These are phyloP conservation scores for Desmodesmus armatus DNA, from an alignment of 139 green algal species.

Conservation along the genomic window DNA sequence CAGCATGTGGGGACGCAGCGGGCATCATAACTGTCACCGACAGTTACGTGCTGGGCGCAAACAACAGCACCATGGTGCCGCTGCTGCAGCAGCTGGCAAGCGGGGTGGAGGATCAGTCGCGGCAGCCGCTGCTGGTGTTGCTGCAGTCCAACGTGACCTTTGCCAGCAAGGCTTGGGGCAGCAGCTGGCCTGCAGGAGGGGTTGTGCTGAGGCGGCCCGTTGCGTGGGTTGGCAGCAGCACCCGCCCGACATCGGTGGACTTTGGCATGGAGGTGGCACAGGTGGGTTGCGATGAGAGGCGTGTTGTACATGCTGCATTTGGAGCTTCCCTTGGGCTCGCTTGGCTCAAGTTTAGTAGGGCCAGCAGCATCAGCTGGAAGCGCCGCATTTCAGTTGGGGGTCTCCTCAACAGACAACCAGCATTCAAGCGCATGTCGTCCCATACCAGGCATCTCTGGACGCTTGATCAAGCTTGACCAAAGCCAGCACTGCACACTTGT, in stretches of 20 bases:
- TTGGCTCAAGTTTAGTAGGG: too few species aligned
- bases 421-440: too few species aligned
- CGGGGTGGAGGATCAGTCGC: background rate
- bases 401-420: too few species aligned
- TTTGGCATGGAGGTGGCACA: slow-evolving; percentile 21
- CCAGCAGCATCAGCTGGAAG: too few species aligned
- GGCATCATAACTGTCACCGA: slow-evolving; percentile 6
- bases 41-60: slow-evolving; percentile 15
- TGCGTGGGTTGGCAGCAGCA: slow-evolving; percentile 14
- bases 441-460: too few species aligned
- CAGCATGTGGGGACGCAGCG: background rate
- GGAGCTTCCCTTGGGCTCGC: too few species aligned
- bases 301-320: too few species aligned
- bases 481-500: too few species aligned
- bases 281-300: too few species aligned
- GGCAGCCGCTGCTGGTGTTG: background rate
- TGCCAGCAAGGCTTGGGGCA: background rate
- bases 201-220: background rate
- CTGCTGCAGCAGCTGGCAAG: slow-evolving; percentile 3
- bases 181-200: background rate
- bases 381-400: too few species aligned
- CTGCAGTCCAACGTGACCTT: slow-evolving; percentile 3
- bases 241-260: background rate
- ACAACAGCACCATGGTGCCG: background rate
- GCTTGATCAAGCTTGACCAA: too few species aligned